Evolutionary conservation across 2,329 filamentous ascomycete genomes (phyloP).

Genomic region (Thielaviopsis euricoi): DNA sequence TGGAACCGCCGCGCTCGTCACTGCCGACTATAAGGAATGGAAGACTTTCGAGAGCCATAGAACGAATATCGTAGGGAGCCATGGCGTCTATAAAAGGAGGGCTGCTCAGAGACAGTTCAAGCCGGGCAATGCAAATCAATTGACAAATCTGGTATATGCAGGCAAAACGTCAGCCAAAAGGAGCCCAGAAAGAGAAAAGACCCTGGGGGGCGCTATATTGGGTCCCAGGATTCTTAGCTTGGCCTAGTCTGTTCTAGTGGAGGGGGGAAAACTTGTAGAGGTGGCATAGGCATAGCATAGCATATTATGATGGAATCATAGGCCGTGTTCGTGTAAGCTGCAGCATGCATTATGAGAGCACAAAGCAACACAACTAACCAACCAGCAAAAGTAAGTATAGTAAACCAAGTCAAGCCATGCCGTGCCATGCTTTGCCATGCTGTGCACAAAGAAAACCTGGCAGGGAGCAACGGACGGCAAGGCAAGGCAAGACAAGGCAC

Average conservation of each 20-base stretch:
- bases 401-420: no score
- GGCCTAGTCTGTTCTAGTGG: slow-evolving; percentile 8
- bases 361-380: no score
- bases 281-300: no score
- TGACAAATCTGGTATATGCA: slow-evolving; percentile 8
- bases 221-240: slow-evolving; percentile 7
- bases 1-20: neutral
- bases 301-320: slow-evolving; percentile 3
- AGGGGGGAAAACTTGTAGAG: neutral
- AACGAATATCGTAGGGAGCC: slow-evolving; percentile 10
- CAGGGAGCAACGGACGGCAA: no score
- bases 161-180: slow-evolving; percentile 10
- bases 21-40: slow-evolving; percentile 10
- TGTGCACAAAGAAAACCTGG: neutral
- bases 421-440: no score
- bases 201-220: slow-evolving; percentile 10
- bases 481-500: no score
- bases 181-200: slow-evolving; percentile 3
- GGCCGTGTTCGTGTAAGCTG: slow-evolving; percentile 3
- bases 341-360: no score
- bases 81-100: slow-evolving; percentile 9
- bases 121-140: slow-evolving; percentile 9
- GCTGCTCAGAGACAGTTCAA: neutral
- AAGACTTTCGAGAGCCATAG: slow-evolving; percentile 9
- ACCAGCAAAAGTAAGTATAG: no score